phyloP scores from a whole-genome alignment of 2,329 filamentous ascomycete genomes.

The Neophaeococcomyces aloes region DNA sequence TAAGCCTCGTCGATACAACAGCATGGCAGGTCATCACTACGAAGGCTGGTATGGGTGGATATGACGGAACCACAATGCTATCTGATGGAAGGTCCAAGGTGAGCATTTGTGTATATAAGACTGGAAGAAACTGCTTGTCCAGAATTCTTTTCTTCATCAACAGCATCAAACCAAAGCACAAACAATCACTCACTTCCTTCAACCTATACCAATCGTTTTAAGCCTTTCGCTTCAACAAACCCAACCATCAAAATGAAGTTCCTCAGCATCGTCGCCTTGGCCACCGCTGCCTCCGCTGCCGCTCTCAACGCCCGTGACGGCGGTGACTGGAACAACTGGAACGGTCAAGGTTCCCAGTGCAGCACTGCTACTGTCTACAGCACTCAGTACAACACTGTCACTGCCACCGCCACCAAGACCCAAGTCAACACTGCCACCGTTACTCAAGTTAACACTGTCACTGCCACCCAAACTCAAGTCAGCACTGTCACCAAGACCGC shows the following conservation, averaged over 20 bases:
- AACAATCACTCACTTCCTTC: background rate
- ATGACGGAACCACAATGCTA: background rate
- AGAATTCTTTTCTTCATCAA: background rate
- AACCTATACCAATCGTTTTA: background rate
- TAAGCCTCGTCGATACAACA: background rate
- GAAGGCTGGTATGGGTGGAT: background rate
- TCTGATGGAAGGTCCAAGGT: background rate
- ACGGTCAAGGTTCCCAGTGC: no score
- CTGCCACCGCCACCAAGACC: background rate
- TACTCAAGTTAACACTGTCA: background rate
- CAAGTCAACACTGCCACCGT: background rate
- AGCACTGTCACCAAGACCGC: background rate
- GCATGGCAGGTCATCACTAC: background rate
- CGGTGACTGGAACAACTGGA: background rate
- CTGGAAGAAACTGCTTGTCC: background rate
- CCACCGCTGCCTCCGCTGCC: slow-evolving; percentile 5
- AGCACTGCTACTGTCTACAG: background rate
- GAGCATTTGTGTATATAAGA: slow-evolving; percentile 1
- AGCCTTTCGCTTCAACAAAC: background rate
- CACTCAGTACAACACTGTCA: background rate
- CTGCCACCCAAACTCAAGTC: background rate
- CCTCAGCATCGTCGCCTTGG: slow-evolving; percentile 3
- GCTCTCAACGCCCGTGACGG: background rate
- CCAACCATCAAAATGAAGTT: slow-evolving; percentile 6
- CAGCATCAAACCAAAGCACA: background rate